Evolutionary conservation across 78 protist genomes (phyloP), one percentile per base, ranked within the genome.

Genomic region (Trichosphaerium sp.): DNA sequence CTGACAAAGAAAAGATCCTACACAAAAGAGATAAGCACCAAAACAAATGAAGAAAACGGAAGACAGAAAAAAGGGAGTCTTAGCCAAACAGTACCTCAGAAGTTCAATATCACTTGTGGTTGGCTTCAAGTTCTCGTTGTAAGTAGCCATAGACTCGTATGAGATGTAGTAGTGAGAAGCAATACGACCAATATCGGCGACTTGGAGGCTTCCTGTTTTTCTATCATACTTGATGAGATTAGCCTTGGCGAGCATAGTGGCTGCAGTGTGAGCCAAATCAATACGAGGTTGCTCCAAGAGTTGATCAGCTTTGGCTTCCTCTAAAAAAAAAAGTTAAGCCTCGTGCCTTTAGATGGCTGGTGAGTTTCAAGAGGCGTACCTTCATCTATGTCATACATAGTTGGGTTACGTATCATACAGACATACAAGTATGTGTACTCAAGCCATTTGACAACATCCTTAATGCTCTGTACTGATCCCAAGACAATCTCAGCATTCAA

Each of bases 401-500:
- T 15, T 10, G 99, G 99, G 29, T 78, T 66, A 38, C 83, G 74
- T 28, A 84, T 74, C 99, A 97, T 94, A 47, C 99, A 87, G 25
- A 95, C 85, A 48, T 51, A 90, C 37, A 97, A 83, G 72, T 96
- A 97, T 7, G 99, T 94, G 63, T 93, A 98, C 1, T 87, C 82
- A 7, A 97, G 91, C 99, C 98, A 98, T 15, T 43, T 32, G 37
- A 77, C 82, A 4, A 93, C 99, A n/a, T 96, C 98, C 18, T 28
- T n/a, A 10, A 69, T 75, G 21, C 4, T 77, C 43, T 57, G 57
- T 26, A 98, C 89, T 23, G 90, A 79, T 5, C 98, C 99, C 1
- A 85, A 51, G 0, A 89, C 96, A n/a, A 98, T 75, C 60, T 97
- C 99, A 5, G 99, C 99, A 64, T 96, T 96, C 32, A 98, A 75